A percentile compares a stretch with the other conserved stretches of the same genome.
phyloP scores from a whole-genome alignment of 225 moss, liverwort and hornwort genomes.

The Pleurozium schreberi region DNA sequence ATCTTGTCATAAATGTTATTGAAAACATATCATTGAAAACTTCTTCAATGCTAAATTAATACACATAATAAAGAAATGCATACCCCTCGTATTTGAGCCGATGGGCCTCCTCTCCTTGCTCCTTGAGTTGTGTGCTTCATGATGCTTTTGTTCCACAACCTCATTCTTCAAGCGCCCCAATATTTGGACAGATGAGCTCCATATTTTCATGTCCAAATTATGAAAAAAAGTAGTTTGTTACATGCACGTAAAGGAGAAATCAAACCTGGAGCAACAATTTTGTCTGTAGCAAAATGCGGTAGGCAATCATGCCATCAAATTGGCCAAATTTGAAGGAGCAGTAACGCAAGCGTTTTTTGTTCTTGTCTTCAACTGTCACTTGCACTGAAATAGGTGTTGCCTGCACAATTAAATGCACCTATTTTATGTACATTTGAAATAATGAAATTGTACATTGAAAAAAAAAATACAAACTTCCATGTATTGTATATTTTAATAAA shows the following conservation, averaged over 20 bases:
- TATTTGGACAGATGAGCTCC: too few species aligned
- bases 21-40: fast-evolving
- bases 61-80: fast-evolving
- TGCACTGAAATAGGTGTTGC: fast-evolving
- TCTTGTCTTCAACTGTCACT: neutral
- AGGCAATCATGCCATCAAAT: neutral
- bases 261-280: neutral
- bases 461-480: fast-evolving
- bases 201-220: too few species aligned
- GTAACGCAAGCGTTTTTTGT: fast-evolving
- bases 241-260: fast-evolving
- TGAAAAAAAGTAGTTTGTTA: fast-evolving
- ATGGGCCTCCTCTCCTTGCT: neutral
- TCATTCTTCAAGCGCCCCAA: neutral
- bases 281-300: fast-evolving
- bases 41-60: fast-evolving
- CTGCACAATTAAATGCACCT: neutral
- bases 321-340: neutral
- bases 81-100: too few species aligned
- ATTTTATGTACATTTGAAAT: neutral
- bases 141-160: neutral
- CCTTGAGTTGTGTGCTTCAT: neutral
- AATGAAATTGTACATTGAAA: fast-evolving
- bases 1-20: fast-evolving
- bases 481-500: neutral